These are phyloP conservation scores for Fistulinella staudtii DNA, from an alignment of 1,284 basidiomycete genomes.

Conservation along the genomic window DNA sequence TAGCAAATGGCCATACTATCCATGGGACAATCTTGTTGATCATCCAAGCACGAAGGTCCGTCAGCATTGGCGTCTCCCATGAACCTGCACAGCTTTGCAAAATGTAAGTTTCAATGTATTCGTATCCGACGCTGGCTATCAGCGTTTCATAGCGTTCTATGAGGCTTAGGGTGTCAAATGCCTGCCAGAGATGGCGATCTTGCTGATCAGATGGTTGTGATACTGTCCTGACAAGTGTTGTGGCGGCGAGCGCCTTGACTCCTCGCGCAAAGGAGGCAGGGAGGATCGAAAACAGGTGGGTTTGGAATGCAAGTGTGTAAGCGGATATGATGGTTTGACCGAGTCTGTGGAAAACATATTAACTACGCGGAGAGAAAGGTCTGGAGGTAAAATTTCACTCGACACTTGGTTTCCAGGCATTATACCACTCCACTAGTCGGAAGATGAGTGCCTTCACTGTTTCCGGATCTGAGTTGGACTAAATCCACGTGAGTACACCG, in stretches of 20 bases:
- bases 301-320: constrained; percentile 66
- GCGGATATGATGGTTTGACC: constrained; percentile 55
- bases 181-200: constrained; percentile 48
- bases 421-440: constrained; percentile 62
- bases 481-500: constrained; percentile 5
- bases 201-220: constrained; percentile 30
- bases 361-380: constrained; percentile 6
- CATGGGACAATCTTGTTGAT: constrained; percentile 74
- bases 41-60: constrained; percentile 69
- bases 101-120: constrained; percentile 76
- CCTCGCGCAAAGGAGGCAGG: constrained; percentile 61
- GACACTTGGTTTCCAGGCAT: constrained; percentile 56
- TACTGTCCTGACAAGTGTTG: constrained; percentile 47
- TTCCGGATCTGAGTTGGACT: constrained; percentile 47
- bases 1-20: constrained; percentile 77
- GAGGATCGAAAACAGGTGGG: constrained; percentile 62
- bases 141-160: constrained; percentile 83
- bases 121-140: constrained; percentile 79
- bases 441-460: constrained; percentile 51
- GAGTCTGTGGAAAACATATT: constrained; percentile 41
- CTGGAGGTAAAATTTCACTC: constrained; percentile 40
- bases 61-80: constrained; percentile 68
- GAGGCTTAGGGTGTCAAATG: constrained; percentile 72
- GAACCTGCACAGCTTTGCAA: constrained; percentile 59
- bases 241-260: constrained; percentile 60